Evolutionary conservation across 2,329 filamentous ascomycete genomes (phyloP).

Genomic region (Cryphonectria naterciae): DNA sequence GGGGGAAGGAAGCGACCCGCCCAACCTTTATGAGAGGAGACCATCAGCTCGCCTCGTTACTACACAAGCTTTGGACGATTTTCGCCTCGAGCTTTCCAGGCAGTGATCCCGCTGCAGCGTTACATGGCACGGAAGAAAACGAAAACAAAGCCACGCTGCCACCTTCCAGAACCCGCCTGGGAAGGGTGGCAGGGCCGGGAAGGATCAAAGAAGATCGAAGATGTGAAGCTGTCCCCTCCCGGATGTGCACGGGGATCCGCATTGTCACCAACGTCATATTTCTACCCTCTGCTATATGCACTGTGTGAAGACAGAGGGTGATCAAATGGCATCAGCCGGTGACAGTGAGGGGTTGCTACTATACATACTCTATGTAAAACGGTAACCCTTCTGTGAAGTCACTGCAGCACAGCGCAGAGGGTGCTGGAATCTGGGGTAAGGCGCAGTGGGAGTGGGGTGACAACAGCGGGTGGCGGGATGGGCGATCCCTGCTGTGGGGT

Average conservation of each 20-base stretch:
- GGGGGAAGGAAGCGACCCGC: not conserved
- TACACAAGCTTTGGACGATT: not conserved
- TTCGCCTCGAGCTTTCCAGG: not conserved
- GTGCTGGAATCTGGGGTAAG: not conserved
- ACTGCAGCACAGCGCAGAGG: not conserved
- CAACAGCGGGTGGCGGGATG: not conserved
- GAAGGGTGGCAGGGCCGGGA: not conserved
- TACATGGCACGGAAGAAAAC: not conserved
- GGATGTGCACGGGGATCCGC: not conserved
- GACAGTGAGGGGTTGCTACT: not conserved
- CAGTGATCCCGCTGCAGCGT: not conserved
- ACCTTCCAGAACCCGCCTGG: constrained; percentile 4
- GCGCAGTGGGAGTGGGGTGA: not conserved
- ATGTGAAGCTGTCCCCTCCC: constrained; percentile 1
- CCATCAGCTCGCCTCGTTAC: not conserved
- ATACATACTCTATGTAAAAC: too few relatives aligned
- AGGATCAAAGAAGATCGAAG: not conserved
- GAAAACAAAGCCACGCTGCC: not conserved
- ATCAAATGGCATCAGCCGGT: not conserved
- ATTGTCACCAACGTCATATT: not conserved
- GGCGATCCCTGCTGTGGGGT: not conserved
- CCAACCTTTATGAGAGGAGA: not conserved
- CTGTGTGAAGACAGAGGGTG: not conserved
- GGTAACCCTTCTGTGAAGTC: not conserved
- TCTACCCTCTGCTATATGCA: not conserved